These are phyloP conservation scores for Agaricus bisporus DNA, from an alignment of 768 basidiomycete species.

Conservation along the genomic window DNA sequence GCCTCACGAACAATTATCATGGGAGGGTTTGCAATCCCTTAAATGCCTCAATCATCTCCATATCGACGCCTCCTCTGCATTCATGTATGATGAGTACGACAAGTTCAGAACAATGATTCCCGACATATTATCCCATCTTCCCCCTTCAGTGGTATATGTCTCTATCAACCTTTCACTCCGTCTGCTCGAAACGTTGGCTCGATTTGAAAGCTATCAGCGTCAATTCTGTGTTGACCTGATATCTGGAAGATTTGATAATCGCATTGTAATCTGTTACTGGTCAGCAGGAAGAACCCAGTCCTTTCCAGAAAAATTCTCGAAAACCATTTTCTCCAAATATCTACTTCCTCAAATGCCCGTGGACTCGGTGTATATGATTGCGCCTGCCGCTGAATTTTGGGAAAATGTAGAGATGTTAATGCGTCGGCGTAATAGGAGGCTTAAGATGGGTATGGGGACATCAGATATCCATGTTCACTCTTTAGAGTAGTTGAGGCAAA, in stretches of 20 bases:
- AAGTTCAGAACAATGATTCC: neutral
- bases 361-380: neutral
- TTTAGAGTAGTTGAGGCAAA: too few relatives aligned
- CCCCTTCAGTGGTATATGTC: neutral
- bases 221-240: conserved; percentile 2
- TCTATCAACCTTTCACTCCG: neutral
- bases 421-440: neutral
- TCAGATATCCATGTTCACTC: neutral
- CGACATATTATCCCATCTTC: neutral
- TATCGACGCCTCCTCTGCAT: neutral
- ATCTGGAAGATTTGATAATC: neutral
- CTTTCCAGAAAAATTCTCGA: neutral
- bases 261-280: neutral
- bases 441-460: neutral
- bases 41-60: neutral
- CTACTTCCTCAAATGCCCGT: neutral
- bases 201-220: neutral
- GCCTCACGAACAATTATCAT: neutral
- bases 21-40: neutral
- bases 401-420: neutral
- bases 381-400: neutral
- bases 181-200: neutral
- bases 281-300: neutral
- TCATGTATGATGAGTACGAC: neutral
- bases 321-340: neutral